Conservation (phyloP, 1,284 basidiomycete species). For the Heterobasidion occidentale region DNA sequence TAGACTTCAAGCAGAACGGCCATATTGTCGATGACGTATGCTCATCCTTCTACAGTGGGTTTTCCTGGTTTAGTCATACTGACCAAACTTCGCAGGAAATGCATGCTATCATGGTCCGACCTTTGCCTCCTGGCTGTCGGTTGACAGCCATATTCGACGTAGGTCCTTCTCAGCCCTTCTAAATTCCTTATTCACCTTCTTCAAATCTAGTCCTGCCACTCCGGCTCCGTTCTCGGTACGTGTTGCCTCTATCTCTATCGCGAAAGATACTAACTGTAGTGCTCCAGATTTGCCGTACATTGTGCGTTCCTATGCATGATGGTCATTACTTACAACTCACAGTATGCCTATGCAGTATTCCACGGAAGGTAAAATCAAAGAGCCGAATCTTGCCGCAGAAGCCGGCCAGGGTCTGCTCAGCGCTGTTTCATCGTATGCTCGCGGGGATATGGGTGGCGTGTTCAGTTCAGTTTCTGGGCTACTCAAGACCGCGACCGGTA, state of each 20-base stretch:
- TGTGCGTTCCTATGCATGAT: constrained; percentile 8
- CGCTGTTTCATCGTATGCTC: constrained; percentile 64
- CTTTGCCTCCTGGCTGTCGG: constrained; percentile 78
- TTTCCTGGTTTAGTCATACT: neutral
- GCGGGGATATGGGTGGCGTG: constrained; percentile 72
- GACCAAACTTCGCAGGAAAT: constrained; percentile 37
- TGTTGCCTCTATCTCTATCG: neutral
- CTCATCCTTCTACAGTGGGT: constrained; percentile 6
- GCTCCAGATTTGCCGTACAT: constrained; percentile 32
- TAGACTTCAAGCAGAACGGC: constrained; percentile 65
- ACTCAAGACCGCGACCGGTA: constrained; percentile 33
- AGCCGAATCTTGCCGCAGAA: constrained; percentile 76
- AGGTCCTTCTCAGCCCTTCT: neutral
- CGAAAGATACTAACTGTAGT: neutral
- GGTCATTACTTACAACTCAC: neutral
- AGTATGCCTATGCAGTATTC: constrained; percentile 51
- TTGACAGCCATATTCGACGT: constrained; percentile 86
- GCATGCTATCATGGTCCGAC: constrained; percentile 66
- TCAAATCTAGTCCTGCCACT: constrained; percentile 33
- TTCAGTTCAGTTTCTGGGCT: constrained; percentile 38
- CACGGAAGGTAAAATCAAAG: constrained; percentile 90
- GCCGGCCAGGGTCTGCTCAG: constrained; percentile 70
- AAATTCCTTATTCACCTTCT: neutral
- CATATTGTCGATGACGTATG: constrained; percentile 82
- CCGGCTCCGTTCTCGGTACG: constrained; percentile 34